Conservation (phyloP, 2,329 filamentous ascomycete species). For the Cladophialophora chaetospira region DNA sequence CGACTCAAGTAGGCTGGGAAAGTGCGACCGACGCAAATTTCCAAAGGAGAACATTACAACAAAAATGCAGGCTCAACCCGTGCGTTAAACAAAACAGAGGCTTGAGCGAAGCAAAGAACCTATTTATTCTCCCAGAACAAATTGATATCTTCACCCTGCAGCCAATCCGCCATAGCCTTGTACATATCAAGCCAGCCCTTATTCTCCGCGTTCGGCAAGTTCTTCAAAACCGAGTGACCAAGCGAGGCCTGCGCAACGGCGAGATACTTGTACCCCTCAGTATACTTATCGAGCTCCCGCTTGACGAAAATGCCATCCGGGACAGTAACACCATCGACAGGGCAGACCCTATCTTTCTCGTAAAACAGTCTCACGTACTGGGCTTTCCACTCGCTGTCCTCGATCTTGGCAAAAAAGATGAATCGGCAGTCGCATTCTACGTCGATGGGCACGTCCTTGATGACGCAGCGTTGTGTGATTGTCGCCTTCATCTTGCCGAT, state of each 20-base stretch:
- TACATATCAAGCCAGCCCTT: constrained; percentile 47
- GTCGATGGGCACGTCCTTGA: constrained; percentile 46
- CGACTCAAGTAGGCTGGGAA: too few species aligned
- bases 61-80: too few species aligned
- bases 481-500: constrained; percentile 59
- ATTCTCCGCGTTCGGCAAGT: constrained; percentile 46
- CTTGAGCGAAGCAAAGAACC: not conserved
- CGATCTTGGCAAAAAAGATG: constrained; percentile 46
- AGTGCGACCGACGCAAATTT: too few species aligned
- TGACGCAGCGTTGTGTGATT: constrained; percentile 54
- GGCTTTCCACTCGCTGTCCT: constrained; percentile 46
- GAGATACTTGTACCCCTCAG: constrained; percentile 52
- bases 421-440: constrained; percentile 57
- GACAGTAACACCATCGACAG: constrained; percentile 46
- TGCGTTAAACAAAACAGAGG: too few species aligned
- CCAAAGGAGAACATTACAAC: too few species aligned
- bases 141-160: constrained; percentile 37
- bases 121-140: constrained; percentile 26
- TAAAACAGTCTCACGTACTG: constrained; percentile 53
- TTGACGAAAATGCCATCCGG: constrained; percentile 40
- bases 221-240: constrained; percentile 48
- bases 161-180: constrained; percentile 47
- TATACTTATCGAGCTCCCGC: constrained; percentile 45
- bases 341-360: constrained; percentile 56
- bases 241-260: constrained; percentile 49